phyloP scores from a whole-genome alignment of 352 stramenopile genomes.

The Globisporangium abappressorium region DNA sequence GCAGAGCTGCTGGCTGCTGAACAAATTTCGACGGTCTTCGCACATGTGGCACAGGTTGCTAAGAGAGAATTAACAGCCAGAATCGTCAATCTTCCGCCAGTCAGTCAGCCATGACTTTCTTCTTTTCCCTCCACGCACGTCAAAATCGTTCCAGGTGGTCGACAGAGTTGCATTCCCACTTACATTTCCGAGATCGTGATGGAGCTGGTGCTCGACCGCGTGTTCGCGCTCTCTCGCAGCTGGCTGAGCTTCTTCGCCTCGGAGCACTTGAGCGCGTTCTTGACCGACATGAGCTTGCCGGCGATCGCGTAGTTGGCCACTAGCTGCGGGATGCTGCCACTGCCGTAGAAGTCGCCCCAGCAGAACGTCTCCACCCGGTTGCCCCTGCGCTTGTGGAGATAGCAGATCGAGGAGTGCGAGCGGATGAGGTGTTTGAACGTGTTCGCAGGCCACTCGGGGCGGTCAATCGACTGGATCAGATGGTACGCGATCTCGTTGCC shows the following conservation, averaged over 20 bases:
- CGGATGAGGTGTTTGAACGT: conserved; percentile 46
- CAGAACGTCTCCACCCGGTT: conserved; percentile 40
- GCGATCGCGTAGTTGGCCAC: conserved; percentile 16
- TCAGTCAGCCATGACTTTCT: neutral
- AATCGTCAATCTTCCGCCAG: neutral
- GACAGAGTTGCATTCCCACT: neutral
- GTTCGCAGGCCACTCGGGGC: conserved; percentile 44
- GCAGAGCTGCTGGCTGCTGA: conserved; percentile 19
- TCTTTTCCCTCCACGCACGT: neutral
- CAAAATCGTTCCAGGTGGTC: neutral
- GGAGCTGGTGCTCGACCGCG: conserved; percentile 1
- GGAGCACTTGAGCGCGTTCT: conserved; percentile 14
- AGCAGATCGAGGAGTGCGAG: conserved; percentile 39
- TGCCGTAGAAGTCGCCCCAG: conserved; percentile 22
- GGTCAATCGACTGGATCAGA: conserved; percentile 57
- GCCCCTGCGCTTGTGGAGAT: conserved; percentile 32
- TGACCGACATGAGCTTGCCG: conserved; percentile 22
- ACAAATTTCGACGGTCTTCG: conserved; percentile 1
- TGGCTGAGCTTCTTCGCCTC: conserved; percentile 10
- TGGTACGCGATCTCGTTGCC: conserved; percentile 50
- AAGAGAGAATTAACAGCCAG: conserved; percentile 6
- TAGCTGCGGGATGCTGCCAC: conserved; percentile 10
- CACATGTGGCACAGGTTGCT: conserved; percentile 15
- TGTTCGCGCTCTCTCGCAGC: neutral
- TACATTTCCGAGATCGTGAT: conserved; percentile 11